These are phyloP conservation scores for Phaeotremella skinneri DNA, from an alignment of 768 basidiomycete species.

Conservation along the genomic window DNA sequence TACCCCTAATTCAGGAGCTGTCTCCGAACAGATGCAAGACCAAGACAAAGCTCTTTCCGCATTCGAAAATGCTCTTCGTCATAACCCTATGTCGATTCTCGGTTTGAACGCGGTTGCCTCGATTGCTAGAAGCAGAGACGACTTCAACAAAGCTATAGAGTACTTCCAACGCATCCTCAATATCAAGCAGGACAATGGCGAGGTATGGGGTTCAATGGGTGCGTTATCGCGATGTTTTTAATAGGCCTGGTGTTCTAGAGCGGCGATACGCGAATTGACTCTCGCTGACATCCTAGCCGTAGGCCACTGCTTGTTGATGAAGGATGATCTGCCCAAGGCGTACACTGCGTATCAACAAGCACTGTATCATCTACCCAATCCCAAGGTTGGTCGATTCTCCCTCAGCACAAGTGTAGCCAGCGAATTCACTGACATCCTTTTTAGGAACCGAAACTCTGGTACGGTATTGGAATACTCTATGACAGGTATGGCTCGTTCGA, in stretches of 20 bases:
- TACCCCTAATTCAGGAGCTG: constrained; percentile 64
- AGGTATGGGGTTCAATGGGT: constrained; percentile 96
- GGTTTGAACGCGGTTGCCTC: constrained; percentile 92
- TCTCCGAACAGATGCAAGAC: constrained; percentile 94
- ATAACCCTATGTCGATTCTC: constrained; percentile 85
- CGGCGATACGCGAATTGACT: constrained; percentile 20
- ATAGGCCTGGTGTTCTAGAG: constrained; percentile 4
- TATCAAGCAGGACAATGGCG: constrained; percentile 92
- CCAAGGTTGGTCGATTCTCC: constrained; percentile 62
- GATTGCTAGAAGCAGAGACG: constrained; percentile 95
- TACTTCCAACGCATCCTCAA: constrained; percentile 90
- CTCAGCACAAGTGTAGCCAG: constrained; percentile 6
- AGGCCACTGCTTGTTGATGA: constrained; percentile 99
- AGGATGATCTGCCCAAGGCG: constrained; percentile 97
- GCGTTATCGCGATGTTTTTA: constrained; percentile 28
- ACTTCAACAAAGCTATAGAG: constrained; percentile 95
- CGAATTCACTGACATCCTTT: constrained; percentile 35
- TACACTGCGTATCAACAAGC: constrained; percentile 99
- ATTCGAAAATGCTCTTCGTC: constrained; percentile 92
- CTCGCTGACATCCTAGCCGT: constrained; percentile 5
- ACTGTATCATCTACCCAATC: constrained; percentile 88
- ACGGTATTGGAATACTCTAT: constrained; percentile 97
- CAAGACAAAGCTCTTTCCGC: constrained; percentile 86
- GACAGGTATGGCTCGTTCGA: constrained; percentile 98
- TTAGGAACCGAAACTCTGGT: constrained; percentile 99